Evolutionary conservation across 495 filamentous ascomycete genomes (phyloP), one percentile per base, ranked within the genome.

Genomic region (Tuber umbilicatum): DNA sequence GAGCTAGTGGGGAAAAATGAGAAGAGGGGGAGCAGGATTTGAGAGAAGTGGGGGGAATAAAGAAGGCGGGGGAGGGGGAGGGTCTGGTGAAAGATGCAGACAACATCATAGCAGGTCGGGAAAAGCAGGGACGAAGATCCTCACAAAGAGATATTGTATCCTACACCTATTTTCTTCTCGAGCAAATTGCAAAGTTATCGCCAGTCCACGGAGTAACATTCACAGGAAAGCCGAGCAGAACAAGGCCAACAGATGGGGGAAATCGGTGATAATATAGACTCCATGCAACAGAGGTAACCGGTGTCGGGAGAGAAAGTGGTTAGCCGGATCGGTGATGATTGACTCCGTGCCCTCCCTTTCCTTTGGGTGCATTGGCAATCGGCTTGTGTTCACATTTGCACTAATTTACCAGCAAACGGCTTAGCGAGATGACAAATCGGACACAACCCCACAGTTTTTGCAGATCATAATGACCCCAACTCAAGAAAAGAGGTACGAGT

Each of bases 11-110:
- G 69, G 70, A 50, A 55, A 72, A 43, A 37, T 21, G 41, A 35
- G 73, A 23, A 31, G 42, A 73, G 43, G 31, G 68, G 67, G 67
- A n/a, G 38, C 70, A 68, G 68, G 40, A 35, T 67, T 71, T 70
- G 74, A 67, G 35, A 19, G 45, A 70, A 69, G 68, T 37, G 68
- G 39, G 40, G 40, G 72, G 74, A 68, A 50, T 67, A 55, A 39
- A 69, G 67, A 43, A 43, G 67, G 6, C 31, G 43, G 31, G 38
- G 55, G n/a, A 31, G 69, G 14, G 72, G 45, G 23, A 73, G 72
- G 42, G 16, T 16, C 1, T 43, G 42, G 42, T 43, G 42, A 43
- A 17, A 17, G 42, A 43, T 17, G 55, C 17, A 16, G 12, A 1
- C 2, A 21, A 17, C n/a, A n/a, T n/a, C 43, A 21, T 47, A 2